Percentiles rank a stretch among this genome's conserved stretches.
phyloP scores from a whole-genome alignment of 1,139 yeast genomes.

The Saccharomycopsis phalli region DNA sequence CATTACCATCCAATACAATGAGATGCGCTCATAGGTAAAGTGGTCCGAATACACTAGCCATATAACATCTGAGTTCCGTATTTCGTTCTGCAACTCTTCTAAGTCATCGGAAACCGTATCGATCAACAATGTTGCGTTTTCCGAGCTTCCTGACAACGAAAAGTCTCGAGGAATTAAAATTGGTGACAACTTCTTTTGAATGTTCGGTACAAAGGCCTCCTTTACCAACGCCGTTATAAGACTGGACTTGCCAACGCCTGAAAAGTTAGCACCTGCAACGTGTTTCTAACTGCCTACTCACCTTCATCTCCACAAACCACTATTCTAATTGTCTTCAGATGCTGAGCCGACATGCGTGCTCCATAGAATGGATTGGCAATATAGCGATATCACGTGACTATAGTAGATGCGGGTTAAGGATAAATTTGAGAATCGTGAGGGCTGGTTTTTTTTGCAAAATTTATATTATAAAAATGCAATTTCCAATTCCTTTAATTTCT shows the following conservation, averaged over 20 bases:
- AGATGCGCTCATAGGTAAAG: slow-evolving; percentile 84
- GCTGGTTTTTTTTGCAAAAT: background rate
- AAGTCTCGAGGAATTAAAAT: slow-evolving; percentile 69
- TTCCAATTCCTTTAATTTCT: background rate
- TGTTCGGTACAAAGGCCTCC: slow-evolving; percentile 65
- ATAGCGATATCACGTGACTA: background rate
- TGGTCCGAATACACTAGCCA: slow-evolving; percentile 92
- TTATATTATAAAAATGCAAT: too few species aligned
- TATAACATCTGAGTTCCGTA: slow-evolving; percentile 80
- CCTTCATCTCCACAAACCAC: slow-evolving; percentile 96
- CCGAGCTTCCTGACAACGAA: slow-evolving; percentile 48
- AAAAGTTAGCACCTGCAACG: background rate
- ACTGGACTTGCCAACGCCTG: slow-evolving; percentile 68
- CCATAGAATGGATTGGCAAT: background rate
- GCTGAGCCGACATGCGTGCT: slow-evolving; percentile 15
- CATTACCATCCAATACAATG: slow-evolving; percentile 90
- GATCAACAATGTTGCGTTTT: slow-evolving; percentile 60
- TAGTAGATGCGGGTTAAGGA: background rate
- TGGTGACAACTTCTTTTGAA: slow-evolving; percentile 74
- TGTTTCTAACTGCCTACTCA: slow-evolving; percentile 15
- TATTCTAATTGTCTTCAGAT: slow-evolving; percentile 52
- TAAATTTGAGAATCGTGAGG: too few species aligned
- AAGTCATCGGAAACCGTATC: slow-evolving; percentile 74
- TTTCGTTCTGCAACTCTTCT: slow-evolving; percentile 53
- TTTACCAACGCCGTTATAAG: slow-evolving; percentile 72